Conservation (phyloP, 1,284 basidiomycete species). For the Fomitopsis schrenkii region DNA sequence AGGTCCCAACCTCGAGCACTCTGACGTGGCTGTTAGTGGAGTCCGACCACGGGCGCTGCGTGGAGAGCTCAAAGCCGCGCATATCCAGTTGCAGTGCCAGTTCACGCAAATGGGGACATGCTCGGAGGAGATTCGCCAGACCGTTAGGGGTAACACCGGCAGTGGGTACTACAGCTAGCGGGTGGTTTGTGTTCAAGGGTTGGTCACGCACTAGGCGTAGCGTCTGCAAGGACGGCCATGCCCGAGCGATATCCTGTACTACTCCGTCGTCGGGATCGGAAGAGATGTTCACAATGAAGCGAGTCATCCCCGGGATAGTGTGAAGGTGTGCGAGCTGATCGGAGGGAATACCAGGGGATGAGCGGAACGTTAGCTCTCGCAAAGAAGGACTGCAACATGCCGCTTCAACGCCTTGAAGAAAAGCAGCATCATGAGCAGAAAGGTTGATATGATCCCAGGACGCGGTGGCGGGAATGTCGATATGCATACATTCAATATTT, state of each 20-base stretch:
- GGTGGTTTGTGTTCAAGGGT: neutral
- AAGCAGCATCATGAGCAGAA: neutral
- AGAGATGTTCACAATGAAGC: neutral
- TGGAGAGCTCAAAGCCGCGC: neutral
- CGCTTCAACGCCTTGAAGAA: neutral
- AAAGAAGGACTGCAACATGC: neutral
- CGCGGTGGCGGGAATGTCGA: neutral
- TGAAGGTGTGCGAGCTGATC: neutral
- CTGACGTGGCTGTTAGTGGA: neutral
- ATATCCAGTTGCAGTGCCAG: neutral
- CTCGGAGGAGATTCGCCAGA: neutral
- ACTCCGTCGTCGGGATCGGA: neutral
- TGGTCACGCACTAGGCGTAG: neutral
- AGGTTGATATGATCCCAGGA: neutral
- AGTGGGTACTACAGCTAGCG: neutral
- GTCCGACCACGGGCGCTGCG: neutral
- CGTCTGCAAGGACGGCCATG: neutral
- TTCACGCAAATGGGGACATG: neutral
- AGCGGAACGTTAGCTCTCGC: neutral
- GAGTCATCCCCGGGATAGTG: neutral
- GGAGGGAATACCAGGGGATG: neutral
- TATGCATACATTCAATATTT: neutral
- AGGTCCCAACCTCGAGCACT: neutral
- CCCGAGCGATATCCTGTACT: neutral
- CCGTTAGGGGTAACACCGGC: neutral